Base-by-base conservation (phyloP, 768 basidiomycete species). In the Symmetrospora coprosmae region DNA sequence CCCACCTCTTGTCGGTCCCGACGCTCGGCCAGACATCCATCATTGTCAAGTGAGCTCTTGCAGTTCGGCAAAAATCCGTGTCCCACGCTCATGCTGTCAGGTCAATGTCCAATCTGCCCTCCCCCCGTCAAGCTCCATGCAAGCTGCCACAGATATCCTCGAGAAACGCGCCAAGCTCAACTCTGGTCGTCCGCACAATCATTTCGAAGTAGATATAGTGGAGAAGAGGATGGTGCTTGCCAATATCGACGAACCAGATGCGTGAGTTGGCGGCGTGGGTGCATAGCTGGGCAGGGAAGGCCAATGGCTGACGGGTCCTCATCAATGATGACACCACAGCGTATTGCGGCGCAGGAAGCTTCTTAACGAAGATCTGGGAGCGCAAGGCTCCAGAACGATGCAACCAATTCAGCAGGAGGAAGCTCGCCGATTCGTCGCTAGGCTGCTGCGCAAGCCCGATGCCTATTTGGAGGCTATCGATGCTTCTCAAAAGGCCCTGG, bases 151-250 rank as follows among this genome's bases (percentile, higher is more conserved):
- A 11, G 49, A 50, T 14, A 11, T 50, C 8, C 49, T 50, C 11
- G 49, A 50, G 25, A 50, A 50, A 23, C 49, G 49, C 14, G 16
- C 21, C 8, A 50, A 34, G 25, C 13, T 30, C 23, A 27, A 50
- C 31, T 50, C 49, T 9, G 49, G 49, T 7, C 21, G 31, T 9
- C 49, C 49, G 9, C 9, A 28, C 8, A 50, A 50, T 34, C 16
- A 27, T n/a, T 61, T 50, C 35, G 38, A 34, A 25, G 23, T n/a
- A 11, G 60, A 61, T 17, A 58, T 61, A 21, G 60, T 61, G 6
- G 47, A 61, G 14, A 37, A 39, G n/a, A 48, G 40, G 28, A 61
- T 61, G 60, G 47, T 61, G 16, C 50, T 61, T 2, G 60, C 47
- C 34, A 46, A 61, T 25, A 61, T 58, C 33, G 31, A 40, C 25